A percentile compares a stretch with the other conserved stretches of the same genome.
Conservation (phyloP, 2,329 filamentous ascomycete species). For the Trichoderma koningii region DNA sequence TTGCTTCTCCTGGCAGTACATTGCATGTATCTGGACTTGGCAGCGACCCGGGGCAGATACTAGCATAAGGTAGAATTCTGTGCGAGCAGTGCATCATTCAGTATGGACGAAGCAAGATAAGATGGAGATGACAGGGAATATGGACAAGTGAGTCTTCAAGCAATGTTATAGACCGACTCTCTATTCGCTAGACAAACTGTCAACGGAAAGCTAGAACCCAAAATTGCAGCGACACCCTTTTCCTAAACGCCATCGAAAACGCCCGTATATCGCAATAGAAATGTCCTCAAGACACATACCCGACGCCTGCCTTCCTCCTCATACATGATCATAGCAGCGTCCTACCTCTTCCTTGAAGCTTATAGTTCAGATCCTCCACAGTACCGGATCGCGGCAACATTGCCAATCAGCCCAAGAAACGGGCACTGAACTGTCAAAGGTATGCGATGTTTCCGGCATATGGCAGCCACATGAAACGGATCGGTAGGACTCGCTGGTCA, state of each 20-base stretch:
- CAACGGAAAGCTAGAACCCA: neutral
- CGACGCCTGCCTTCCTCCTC: neutral
- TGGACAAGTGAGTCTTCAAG: too few species aligned
- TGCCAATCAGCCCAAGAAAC: neutral
- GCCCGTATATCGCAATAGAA: neutral
- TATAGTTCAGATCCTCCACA: neutral
- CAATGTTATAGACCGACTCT: neutral
- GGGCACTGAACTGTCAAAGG: neutral
- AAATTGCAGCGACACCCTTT: neutral
- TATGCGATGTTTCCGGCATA: neutral
- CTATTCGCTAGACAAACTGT: neutral
- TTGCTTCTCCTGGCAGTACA: neutral
- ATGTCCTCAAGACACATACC: neutral
- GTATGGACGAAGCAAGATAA: too few species aligned
- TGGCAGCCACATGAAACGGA: neutral
- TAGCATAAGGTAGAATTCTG: too few species aligned
- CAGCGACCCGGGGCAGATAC: too few species aligned
- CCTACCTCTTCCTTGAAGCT: neutral
- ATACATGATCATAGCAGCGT: neutral
- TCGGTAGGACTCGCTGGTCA: neutral
- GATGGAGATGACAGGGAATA: too few species aligned
- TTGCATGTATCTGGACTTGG: too few species aligned
- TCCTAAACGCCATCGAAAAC: constrained; percentile 19
- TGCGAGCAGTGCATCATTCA: too few species aligned
- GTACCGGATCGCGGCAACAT: too few species aligned